Evolutionary conservation across 192 early-diverging fungal species (phyloP).

Genomic region (Podila epigama): DNA sequence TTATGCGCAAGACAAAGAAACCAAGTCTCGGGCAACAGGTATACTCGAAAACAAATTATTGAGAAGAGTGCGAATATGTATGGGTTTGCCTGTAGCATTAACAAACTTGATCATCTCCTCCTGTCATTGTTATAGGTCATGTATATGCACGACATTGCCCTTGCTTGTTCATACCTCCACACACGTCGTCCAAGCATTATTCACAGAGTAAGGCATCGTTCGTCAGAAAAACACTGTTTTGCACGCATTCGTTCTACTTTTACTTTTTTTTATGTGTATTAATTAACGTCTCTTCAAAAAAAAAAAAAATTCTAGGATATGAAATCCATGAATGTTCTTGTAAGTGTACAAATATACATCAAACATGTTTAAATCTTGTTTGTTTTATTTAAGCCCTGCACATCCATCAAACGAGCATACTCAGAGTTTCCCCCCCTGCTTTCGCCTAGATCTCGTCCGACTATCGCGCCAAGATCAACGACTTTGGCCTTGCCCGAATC

Average conservation of each 20-base stretch:
- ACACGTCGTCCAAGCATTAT: constrained; percentile 77
- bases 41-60: too few species aligned
- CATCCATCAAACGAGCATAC: too few species aligned
- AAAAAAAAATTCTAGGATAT: constrained; percentile 64
- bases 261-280: too few species aligned
- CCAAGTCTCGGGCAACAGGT: constrained; percentile 70
- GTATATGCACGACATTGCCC: constrained; percentile 81
- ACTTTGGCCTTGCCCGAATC: constrained; percentile 83
- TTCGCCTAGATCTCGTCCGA: constrained; percentile 56
- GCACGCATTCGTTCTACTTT: too few species aligned
- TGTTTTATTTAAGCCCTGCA: too few species aligned
- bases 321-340: constrained; percentile 80
- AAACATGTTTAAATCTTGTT: too few species aligned
- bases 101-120: not conserved
- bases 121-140: constrained; percentile 52
- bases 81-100: constrained; percentile 2
- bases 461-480: constrained; percentile 79
- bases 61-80: too few species aligned
- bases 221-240: too few species aligned
- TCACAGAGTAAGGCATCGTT: constrained; percentile 70
- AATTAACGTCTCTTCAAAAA: too few species aligned
- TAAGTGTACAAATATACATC: constrained; percentile 18
- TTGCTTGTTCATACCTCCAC: constrained; percentile 76
- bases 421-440: too few species aligned
- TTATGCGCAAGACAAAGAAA: constrained; percentile 67